Evolutionary conservation across 495 filamentous ascomycete species (phyloP), one percentile per base, ranked within the genome.

Genomic region (Oleoguttula mirabilis): DNA sequence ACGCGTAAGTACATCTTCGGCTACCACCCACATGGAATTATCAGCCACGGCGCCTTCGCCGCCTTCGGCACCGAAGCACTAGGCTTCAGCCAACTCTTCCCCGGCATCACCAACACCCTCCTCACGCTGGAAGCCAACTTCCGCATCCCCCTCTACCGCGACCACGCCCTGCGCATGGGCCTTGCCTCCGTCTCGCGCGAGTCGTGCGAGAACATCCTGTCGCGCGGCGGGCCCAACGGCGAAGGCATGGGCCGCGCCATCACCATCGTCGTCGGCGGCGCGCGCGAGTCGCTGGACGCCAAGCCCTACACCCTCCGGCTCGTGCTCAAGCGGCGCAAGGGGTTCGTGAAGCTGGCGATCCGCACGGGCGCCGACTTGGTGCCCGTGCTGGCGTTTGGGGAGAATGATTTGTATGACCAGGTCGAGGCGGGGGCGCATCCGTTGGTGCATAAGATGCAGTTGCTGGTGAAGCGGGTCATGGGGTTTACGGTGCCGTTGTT

Each of bases 1-100:
- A 83, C 80, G 2, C 72, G 85, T 43, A 96, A 96, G 63, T 98
- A 96, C 64, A 88, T 98, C 51, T 93, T 98, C 57, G 90, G 92
- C 31, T 95, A 96, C 59, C 90, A 95, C 56, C 88, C 88, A 0
- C 88, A 96, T 59, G 90, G 90, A 30, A 95, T 98, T 60, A 94
- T 98, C 54, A 86, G 81, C 11, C 84, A 94, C 55, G 90, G 90
- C 27, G 90, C 92, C 1, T 95, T 90, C 61, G 84, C 82, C 3
- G 80, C 88, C 12, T 95, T 98, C 50, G 83, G 70, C 21, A 96
- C 92, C 4, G 90, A 96, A 51, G 83, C 84, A 0, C 68, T 92
- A 4, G 86, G 90, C 2, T 98, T 96, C 60, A 75, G 75, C 2
- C 72, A 80, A 40, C 75, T 95, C 20, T 98, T 95, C 51, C 92